These are phyloP conservation scores for Lotmaria passim DNA, from an alignment of 208 protist species.

Conservation along the genomic window DNA sequence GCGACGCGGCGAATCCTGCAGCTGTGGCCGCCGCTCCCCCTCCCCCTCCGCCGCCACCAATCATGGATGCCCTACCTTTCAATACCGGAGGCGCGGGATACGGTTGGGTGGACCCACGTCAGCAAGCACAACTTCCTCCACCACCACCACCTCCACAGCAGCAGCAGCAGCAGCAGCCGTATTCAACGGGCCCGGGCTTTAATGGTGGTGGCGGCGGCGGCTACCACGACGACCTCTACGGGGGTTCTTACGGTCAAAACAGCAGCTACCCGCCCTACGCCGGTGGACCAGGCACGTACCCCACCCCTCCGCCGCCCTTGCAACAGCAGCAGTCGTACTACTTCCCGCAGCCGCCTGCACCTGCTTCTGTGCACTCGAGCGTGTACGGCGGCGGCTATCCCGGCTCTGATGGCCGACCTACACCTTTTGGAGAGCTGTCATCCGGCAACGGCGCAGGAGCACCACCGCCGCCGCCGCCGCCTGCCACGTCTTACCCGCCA, in stretches of 20 bases:
- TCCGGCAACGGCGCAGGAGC: no score
- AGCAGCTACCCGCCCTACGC: constrained; percentile 7
- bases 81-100: not conserved
- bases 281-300: not conserved
- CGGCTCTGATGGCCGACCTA: not conserved
- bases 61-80: not conserved
- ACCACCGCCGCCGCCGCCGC: not conserved
- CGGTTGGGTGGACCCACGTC: constrained; percentile 10
- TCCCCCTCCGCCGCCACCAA: not conserved
- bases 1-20: not conserved
- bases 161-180: not conserved
- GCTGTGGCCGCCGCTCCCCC: not conserved
- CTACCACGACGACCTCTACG: not conserved
- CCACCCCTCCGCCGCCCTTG: not conserved
- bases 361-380: no score
- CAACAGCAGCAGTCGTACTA: constrained; percentile 9
- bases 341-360: not conserved
- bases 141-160: not conserved
- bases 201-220: no score
- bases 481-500: constrained; percentile 13
- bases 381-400: not conserved
- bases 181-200: no score
- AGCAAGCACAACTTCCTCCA: not conserved
- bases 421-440: no score
- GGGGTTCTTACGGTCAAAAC: not conserved